Percentiles rank a stretch among this genome's conserved stretches.
Evolutionary conservation across 2,329 filamentous ascomycete genomes (phyloP).

Genomic region (Herpotrichia juniperi): DNA sequence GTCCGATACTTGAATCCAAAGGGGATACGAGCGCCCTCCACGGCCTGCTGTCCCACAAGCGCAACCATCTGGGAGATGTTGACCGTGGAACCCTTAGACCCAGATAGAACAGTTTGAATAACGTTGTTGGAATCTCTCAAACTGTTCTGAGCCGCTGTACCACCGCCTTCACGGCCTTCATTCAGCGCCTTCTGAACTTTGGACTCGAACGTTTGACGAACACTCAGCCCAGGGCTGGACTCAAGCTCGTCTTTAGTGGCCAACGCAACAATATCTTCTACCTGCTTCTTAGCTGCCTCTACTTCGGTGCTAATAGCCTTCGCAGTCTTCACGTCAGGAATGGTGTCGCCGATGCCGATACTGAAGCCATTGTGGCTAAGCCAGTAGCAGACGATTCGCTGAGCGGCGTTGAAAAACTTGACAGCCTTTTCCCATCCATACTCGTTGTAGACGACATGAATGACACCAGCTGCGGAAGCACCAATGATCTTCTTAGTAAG

Average conservation of each 20-base stretch:
- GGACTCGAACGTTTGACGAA: constrained; percentile 97
- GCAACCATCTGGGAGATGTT: constrained; percentile 99
- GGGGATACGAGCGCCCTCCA: constrained; percentile 98
- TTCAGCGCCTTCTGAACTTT: constrained; percentile 95
- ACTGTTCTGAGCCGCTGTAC: constrained; percentile 88
- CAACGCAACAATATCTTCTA: constrained; percentile 73
- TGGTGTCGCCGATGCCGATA: constrained; percentile 97
- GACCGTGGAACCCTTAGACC: constrained; percentile 98
- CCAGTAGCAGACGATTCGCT: constrained; percentile 97
- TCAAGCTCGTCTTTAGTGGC: constrained; percentile 90
- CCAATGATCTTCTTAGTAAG: constrained; percentile 94
- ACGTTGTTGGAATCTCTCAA: constrained; percentile 97
- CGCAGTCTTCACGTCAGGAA: constrained; percentile 86
- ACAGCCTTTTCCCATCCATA: constrained; percentile 85
- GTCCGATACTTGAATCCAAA: constrained; percentile 99
- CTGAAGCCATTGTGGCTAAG: constrained; percentile 94
- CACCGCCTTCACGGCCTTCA: constrained; percentile 93
- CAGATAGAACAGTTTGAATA: constrained; percentile 92
- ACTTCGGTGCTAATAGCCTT: constrained; percentile 84
- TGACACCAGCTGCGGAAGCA: constrained; percentile 85
- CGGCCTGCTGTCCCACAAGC: constrained; percentile 95
- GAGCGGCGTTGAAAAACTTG: constrained; percentile 93
- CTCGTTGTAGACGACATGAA: constrained; percentile 97
- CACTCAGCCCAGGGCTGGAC: constrained; percentile 95
- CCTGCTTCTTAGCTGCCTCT: constrained; percentile 78